Percentiles rank a stretch among this genome's conserved stretches.
Conservation (phyloP, 2,329 filamentous ascomycete genomes). For the Verruconis gallopava region DNA sequence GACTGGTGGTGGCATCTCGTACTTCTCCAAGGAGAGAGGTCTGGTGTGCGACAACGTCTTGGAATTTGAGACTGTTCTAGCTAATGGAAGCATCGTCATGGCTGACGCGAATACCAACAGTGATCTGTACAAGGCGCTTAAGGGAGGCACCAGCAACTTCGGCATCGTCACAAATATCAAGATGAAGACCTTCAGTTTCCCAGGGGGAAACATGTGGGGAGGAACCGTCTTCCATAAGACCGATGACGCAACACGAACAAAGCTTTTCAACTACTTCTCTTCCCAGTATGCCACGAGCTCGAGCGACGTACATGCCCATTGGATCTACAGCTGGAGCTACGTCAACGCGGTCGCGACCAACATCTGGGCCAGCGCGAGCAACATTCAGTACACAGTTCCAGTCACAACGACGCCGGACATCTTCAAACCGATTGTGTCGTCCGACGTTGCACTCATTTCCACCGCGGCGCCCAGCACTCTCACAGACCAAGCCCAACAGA, state of each 20-base stretch:
- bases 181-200: constrained; percentile 10
- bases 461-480: neutral
- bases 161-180: constrained; percentile 22
- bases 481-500: constrained; percentile 1
- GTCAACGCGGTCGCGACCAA: neutral
- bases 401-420: constrained; percentile 2
- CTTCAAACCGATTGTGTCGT: neutral
- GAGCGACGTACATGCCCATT: constrained; percentile 4
- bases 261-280: constrained; percentile 2
- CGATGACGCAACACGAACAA: neutral
- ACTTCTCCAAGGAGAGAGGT: constrained; percentile 6
- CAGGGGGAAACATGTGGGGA: constrained; percentile 4
- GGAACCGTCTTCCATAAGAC: constrained; percentile 2
- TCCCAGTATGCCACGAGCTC: constrained; percentile 5
- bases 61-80: constrained; percentile 19
- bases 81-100: constrained; percentile 21
- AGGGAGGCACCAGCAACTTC: constrained; percentile 25
- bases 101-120: constrained; percentile 18
- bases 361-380: constrained; percentile 9
- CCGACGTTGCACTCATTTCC: neutral
- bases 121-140: constrained; percentile 22
- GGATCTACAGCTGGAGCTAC: constrained; percentile 7
- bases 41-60: constrained; percentile 9
- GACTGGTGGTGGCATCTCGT: constrained; percentile 10
- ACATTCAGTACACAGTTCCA: constrained; percentile 14